phyloP scores from a whole-genome alignment of 768 basidiomycete species.

The Coprinopsis strossmayeri region DNA sequence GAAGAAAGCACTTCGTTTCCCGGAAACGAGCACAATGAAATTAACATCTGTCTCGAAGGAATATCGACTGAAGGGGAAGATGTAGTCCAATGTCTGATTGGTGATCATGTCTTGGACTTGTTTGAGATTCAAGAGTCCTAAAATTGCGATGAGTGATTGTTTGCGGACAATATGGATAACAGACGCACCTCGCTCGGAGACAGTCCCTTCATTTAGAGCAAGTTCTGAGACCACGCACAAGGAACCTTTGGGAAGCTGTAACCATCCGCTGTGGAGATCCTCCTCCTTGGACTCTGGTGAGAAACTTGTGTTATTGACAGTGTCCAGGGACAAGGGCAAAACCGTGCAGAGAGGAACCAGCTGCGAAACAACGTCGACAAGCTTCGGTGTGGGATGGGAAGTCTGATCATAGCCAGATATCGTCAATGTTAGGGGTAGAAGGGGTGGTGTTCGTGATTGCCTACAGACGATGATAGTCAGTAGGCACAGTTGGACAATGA shows the following conservation, averaged over 20 bases:
- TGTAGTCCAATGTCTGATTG: slow-evolving; percentile 62
- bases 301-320: slow-evolving; percentile 53
- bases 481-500: neutral
- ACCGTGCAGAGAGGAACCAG: slow-evolving; percentile 51
- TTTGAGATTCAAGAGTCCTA: slow-evolving; percentile 59
- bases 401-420: slow-evolving; percentile 52
- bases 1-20: slow-evolving; percentile 68
- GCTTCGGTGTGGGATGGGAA: slow-evolving; percentile 31
- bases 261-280: slow-evolving; percentile 60
- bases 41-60: slow-evolving; percentile 67
- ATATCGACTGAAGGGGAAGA: slow-evolving; percentile 72
- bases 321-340: slow-evolving; percentile 56
- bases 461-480: slow-evolving; percentile 27
- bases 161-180: slow-evolving; percentile 2
- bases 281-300: slow-evolving; percentile 67
- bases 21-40: slow-evolving; percentile 57
- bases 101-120: slow-evolving; percentile 59
- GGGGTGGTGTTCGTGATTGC: slow-evolving; percentile 57
- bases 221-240: slow-evolving; percentile 59
- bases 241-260: slow-evolving; percentile 65
- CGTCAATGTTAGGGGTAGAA: slow-evolving; percentile 62
- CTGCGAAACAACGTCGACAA: slow-evolving; percentile 48
- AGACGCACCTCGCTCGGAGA: slow-evolving; percentile 48
- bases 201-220: slow-evolving; percentile 59
- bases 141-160: neutral